Evolutionary conservation across 768 basidiomycete species (phyloP).

Genomic region (Steccherinum ochraceum): DNA sequence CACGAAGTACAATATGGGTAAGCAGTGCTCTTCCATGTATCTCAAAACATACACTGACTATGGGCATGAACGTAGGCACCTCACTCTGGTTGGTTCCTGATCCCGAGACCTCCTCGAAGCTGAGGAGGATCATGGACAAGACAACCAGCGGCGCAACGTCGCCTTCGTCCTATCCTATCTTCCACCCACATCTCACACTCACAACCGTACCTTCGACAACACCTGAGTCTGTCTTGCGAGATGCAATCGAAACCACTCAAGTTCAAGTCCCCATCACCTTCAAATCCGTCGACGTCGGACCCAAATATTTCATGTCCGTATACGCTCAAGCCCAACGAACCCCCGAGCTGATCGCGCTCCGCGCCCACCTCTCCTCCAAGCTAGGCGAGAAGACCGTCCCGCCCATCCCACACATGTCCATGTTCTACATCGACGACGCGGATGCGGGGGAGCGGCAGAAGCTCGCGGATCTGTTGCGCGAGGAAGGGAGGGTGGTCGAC

Average conservation of each 20-base stretch:
- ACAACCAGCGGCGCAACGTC: slow-evolving; percentile 23
- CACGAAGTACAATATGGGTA: no score
- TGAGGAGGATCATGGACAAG: slow-evolving; percentile 43
- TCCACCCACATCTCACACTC: slow-evolving; percentile 71
- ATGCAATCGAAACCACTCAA: slow-evolving; percentile 31
- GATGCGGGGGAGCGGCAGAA: slow-evolving; percentile 51
- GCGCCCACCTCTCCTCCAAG: slow-evolving; percentile 36
- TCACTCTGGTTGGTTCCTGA: slow-evolving; percentile 68
- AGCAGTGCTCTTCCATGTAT: no score
- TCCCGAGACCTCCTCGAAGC: slow-evolving; percentile 27
- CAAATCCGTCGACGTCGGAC: slow-evolving; percentile 46
- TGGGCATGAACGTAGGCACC: no score
- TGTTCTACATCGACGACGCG: slow-evolving; percentile 67
- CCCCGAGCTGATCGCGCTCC: slow-evolving; percentile 40
- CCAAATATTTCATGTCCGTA: slow-evolving; percentile 68
- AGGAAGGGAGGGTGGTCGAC: slow-evolving; percentile 27
- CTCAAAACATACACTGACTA: no score
- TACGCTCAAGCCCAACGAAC: slow-evolving; percentile 46
- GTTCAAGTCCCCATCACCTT: slow-evolving; percentile 40
- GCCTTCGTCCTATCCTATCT: slow-evolving; percentile 48
- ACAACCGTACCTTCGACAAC: slow-evolving; percentile 31
- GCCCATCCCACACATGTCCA: slow-evolving; percentile 63
- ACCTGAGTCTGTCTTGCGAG: slow-evolving; percentile 27
- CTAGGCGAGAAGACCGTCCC: slow-evolving; percentile 43
- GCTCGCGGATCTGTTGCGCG: slow-evolving; percentile 37